Percentiles rank a stretch among this genome's conserved stretches.
phyloP scores from a whole-genome alignment of 345 rosid species.

The Salix purpurea region DNA sequence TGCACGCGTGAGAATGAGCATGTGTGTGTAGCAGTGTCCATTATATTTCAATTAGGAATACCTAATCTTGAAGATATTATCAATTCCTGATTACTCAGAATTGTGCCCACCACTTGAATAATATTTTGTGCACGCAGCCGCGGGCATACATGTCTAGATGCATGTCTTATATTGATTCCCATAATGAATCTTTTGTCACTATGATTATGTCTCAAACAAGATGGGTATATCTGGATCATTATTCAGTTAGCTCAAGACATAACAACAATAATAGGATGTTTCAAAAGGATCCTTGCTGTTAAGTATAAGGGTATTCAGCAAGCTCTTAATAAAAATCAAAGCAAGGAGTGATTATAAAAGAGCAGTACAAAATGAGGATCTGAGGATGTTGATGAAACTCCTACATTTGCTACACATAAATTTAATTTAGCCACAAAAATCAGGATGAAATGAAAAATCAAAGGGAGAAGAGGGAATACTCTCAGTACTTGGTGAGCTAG shows the following conservation, averaged over 20 bases:
- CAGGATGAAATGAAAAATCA: slow-evolving; percentile 2
- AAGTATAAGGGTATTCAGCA: neutral
- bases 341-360: neutral
- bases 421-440: neutral
- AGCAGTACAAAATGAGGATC: neutral
- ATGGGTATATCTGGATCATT: neutral
- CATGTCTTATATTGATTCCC: neutral
- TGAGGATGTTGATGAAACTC: neutral
- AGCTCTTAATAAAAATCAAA: neutral
- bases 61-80: neutral
- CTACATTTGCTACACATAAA: neutral
- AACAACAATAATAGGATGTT: neutral
- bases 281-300: neutral
- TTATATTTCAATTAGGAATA: neutral
- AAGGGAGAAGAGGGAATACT: slow-evolving; percentile 37
- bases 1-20: neutral
- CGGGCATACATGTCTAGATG: neutral
- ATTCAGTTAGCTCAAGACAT: neutral
- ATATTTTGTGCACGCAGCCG: neutral
- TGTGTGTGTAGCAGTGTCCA: neutral
- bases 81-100: neutral
- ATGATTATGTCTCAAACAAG: neutral
- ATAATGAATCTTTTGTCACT: neutral
- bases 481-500: slow-evolving; percentile 22
- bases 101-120: neutral